phyloP scores from a whole-genome alignment of 495 filamentous ascomycete genomes.

The Penicillium goetzii region DNA sequence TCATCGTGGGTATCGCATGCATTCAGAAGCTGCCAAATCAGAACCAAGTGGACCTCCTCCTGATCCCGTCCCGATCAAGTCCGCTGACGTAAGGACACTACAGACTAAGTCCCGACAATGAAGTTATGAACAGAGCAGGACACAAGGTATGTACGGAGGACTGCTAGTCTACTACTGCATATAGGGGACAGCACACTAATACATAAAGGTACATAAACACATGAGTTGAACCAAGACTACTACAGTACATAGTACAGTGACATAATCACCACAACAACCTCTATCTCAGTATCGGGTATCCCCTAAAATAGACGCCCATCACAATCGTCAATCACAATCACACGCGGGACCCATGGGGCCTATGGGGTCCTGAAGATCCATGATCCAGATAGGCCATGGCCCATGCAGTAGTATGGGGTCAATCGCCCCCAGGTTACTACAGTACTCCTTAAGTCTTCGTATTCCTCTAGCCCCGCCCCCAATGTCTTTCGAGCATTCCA shows the following conservation, averaged over 20 bases:
- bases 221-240: neutral
- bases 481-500: neutral
- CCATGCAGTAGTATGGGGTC: neutral
- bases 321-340: conserved; percentile 3
- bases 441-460: neutral
- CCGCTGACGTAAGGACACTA: neutral
- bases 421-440: neutral
- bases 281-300: too few species aligned
- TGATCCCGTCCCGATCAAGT: neutral
- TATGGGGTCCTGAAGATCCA: neutral
- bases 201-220: neutral
- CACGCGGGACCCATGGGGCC: neutral
- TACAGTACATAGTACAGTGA: neutral
- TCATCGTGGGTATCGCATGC: neutral
- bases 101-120: too few species aligned
- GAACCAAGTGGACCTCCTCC: neutral
- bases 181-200: neutral
- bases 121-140: too few species aligned
- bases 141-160: too few species aligned
- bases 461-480: neutral
- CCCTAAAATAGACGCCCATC: neutral
- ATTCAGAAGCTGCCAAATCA: neutral
- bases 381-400: neutral
- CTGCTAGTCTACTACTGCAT: too few species aligned
- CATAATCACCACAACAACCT: neutral